phyloP scores from a whole-genome alignment of 345 rosid genomes.

The Corymbia maculata region DNA sequence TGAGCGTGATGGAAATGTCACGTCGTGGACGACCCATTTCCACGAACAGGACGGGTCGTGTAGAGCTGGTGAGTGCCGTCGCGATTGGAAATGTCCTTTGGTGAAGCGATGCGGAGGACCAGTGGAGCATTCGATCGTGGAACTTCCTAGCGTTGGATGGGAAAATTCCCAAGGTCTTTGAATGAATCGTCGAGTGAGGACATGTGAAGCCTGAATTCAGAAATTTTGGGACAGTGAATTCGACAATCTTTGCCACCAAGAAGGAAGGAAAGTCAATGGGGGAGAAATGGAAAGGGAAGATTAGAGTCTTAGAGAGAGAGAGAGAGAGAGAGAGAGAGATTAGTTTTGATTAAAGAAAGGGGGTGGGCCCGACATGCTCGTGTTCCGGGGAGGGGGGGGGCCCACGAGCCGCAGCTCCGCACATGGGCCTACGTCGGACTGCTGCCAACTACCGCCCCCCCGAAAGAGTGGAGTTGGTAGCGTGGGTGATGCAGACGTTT shows the following conservation, averaged over 20 bases:
- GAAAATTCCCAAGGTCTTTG: neutral
- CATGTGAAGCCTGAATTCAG: neutral
- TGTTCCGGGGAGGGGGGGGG: neutral
- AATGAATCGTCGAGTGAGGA: neutral
- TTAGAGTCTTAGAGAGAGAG: neutral
- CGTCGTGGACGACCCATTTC: accelerated
- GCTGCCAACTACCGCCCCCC: conserved; percentile 19
- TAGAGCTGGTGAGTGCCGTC: neutral
- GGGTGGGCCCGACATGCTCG: neutral
- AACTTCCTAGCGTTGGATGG: neutral
- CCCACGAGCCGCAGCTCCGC: conserved; percentile 9
- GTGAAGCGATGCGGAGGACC: neutral
- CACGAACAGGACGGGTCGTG: neutral
- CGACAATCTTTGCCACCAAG: neutral
- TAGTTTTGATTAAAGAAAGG: neutral
- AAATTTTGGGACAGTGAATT: neutral
- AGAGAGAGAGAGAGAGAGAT: neutral
- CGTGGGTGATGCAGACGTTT: conserved; percentile 1
- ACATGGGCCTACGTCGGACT: conserved; percentile 15
- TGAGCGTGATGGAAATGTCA: neutral
- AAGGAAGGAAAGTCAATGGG: neutral
- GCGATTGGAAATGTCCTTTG: neutral
- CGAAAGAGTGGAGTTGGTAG: conserved; percentile 13
- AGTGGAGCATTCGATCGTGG: neutral
- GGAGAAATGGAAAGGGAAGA: neutral